phyloP scores from a whole-genome alignment of 495 filamentous ascomycete genomes.

The Clavariopsis aquatica region DNA sequence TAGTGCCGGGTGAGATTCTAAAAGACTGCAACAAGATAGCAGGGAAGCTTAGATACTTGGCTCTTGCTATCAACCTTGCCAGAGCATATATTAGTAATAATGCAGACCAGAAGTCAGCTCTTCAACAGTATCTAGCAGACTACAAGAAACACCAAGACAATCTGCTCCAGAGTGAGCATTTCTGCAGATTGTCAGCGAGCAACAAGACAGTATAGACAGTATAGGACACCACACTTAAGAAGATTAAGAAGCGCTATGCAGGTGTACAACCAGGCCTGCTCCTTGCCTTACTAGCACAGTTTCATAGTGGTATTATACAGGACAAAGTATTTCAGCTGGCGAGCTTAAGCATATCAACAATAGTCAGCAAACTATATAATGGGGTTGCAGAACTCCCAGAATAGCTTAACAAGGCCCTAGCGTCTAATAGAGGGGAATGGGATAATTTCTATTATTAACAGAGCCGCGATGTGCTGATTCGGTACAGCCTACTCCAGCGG shows the following conservation, averaged over 20 bases:
- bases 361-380: constrained; percentile 13
- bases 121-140: constrained; percentile 36
- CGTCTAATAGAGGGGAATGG: constrained; percentile 33
- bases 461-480: constrained; percentile 35
- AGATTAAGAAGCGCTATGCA: constrained; percentile 37
- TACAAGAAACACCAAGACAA: constrained; percentile 28
- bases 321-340: constrained; percentile 38
- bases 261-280: constrained; percentile 30
- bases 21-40: constrained; percentile 29
- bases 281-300: constrained; percentile 39
- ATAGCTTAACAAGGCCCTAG: constrained; percentile 18
- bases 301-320: constrained; percentile 37
- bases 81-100: constrained; percentile 39
- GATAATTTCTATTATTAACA: constrained; percentile 38
- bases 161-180: constrained; percentile 34
- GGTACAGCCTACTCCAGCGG: constrained; percentile 38
- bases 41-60: constrained; percentile 37
- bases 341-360: constrained; percentile 22
- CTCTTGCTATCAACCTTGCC: constrained; percentile 41
- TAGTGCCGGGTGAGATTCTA: constrained; percentile 11
- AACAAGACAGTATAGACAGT: constrained; percentile 43
- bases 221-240: constrained; percentile 41
- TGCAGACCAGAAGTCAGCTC: constrained; percentile 26
- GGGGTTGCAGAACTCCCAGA: constrained; percentile 20
- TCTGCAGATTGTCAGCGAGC: constrained; percentile 33